Conservation (phyloP, 441 rosid species). For the Dalechampia spathulata region DNA sequence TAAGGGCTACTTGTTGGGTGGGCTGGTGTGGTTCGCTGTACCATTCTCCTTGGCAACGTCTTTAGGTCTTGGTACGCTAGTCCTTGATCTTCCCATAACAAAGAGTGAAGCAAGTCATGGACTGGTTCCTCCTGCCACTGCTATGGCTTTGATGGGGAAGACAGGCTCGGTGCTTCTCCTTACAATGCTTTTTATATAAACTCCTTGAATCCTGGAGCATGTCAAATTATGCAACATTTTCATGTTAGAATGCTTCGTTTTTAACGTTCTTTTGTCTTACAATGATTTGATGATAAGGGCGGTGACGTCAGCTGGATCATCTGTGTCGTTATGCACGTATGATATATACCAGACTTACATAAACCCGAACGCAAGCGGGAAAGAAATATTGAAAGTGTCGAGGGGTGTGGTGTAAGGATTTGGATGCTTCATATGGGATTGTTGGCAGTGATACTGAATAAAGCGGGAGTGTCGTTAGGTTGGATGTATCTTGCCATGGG, state of each 20-base stretch:
- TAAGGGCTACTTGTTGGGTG: conserved; percentile 87
- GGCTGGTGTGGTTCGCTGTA: conserved; percentile 93
- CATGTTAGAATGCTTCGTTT: not conserved
- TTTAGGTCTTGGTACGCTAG: conserved; percentile 83
- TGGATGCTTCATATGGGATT: conserved; percentile 97
- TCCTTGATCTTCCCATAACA: conserved; percentile 79
- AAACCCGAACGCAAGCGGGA: conserved; percentile 75
- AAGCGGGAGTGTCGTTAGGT: conserved; percentile 83
- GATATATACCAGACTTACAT: conserved; percentile 89
- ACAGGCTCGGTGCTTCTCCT: conserved; percentile 84
- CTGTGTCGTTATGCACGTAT: conserved; percentile 84
- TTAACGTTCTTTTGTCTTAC: not conserved
- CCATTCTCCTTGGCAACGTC: conserved; percentile 93
- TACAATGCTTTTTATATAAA: conserved; percentile 95
- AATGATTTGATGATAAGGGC: conserved; percentile 46
- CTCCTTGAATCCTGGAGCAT: not conserved
- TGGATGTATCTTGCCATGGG: conserved; percentile 99
- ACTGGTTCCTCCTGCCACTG: conserved; percentile 91
- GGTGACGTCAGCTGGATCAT: conserved; percentile 93
- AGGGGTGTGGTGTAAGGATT: conserved; percentile 64
- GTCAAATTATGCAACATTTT: not conserved
- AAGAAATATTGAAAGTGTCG: conserved; percentile 62
- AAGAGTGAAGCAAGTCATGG: conserved; percentile 70
- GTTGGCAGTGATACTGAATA: conserved; percentile 71
- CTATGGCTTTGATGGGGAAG: conserved; percentile 95